phyloP scores from a whole-genome alignment of 2,329 filamentous ascomycete genomes.

The Westerdykella aurantiaca region DNA sequence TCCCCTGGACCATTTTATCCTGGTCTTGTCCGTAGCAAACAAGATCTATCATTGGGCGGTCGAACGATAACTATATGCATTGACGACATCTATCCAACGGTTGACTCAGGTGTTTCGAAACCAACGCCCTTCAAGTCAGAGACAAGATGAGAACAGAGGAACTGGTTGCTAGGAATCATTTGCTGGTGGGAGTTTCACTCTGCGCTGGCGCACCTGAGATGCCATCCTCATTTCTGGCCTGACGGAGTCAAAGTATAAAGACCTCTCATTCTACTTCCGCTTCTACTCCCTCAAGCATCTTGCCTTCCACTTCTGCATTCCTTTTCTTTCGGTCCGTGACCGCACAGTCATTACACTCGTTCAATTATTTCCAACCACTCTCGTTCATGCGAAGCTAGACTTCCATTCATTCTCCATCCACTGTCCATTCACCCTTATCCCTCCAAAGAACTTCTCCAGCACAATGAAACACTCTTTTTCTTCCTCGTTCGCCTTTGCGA shows the following conservation, averaged over 20 bases:
- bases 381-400: slow-evolving; percentile 30
- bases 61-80: no score
- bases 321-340: slow-evolving; percentile 35
- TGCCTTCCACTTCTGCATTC: slow-evolving; percentile 10
- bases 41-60: no score
- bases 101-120: no score
- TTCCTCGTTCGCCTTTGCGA: slow-evolving; percentile 38
- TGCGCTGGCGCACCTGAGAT: no score
- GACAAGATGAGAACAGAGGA: no score
- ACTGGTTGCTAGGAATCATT: no score
- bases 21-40: no score
- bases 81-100: no score
- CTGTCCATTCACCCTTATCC: slow-evolving; percentile 10
- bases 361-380: slow-evolving; percentile 18
- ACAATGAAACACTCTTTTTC: slow-evolving; percentile 41
- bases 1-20: slow-evolving; percentile 5
- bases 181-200: no score
- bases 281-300: not conserved
- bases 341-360: slow-evolving; percentile 34
- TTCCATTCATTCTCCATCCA: slow-evolving; percentile 21
- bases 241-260: slow-evolving; percentile 17
- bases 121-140: no score
- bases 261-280: slow-evolving; percentile 1
- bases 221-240: not conserved
- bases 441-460: slow-evolving; percentile 11